phyloP scores from a whole-genome alignment of 192 early-diverging fungal genomes.

The Phlyctochytrium arcticum region DNA sequence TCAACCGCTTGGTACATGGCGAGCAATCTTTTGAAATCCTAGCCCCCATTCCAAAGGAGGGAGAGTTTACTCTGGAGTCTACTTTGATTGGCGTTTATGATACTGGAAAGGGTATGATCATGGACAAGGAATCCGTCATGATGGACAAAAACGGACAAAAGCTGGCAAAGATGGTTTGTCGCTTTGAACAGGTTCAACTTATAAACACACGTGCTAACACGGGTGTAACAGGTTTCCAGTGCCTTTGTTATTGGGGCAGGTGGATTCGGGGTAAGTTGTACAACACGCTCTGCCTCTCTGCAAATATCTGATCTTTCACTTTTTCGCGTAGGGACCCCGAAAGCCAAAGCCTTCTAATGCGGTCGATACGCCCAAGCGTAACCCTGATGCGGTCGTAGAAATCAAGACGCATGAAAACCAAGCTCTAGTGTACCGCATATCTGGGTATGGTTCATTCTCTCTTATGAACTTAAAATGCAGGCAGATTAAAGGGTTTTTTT shows the following conservation, averaged over 20 bases:
- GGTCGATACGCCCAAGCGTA: constrained; percentile 46
- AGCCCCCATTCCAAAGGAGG: constrained; percentile 53
- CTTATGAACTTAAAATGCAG: background rate
- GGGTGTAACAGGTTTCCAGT: constrained; percentile 35
- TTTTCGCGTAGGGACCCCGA: constrained; percentile 52
- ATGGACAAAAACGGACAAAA: constrained; percentile 37
- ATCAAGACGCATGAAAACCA: constrained; percentile 45
- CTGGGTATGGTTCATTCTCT: constrained; percentile 45
- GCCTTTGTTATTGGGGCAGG: constrained; percentile 69
- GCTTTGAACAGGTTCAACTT: too few species aligned
- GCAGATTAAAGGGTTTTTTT: background rate
- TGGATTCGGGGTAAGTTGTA: constrained; percentile 53
- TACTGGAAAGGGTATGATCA: constrained; percentile 68
- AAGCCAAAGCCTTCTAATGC: constrained; percentile 50
- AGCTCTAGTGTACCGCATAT: constrained; percentile 69
- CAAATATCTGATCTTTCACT: background rate
- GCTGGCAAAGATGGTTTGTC: constrained; percentile 37
- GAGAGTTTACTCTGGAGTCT: constrained; percentile 52
- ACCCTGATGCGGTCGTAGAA: constrained; percentile 54
- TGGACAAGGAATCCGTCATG: constrained; percentile 54
- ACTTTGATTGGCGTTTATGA: constrained; percentile 67
- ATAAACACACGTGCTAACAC: background rate
- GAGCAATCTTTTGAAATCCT: constrained; percentile 65
- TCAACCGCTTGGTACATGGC: constrained; percentile 70
- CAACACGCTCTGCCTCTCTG: background rate